Evolutionary conservation across 305 asterid species (phyloP).

Genomic region (Lippia alba): DNA sequence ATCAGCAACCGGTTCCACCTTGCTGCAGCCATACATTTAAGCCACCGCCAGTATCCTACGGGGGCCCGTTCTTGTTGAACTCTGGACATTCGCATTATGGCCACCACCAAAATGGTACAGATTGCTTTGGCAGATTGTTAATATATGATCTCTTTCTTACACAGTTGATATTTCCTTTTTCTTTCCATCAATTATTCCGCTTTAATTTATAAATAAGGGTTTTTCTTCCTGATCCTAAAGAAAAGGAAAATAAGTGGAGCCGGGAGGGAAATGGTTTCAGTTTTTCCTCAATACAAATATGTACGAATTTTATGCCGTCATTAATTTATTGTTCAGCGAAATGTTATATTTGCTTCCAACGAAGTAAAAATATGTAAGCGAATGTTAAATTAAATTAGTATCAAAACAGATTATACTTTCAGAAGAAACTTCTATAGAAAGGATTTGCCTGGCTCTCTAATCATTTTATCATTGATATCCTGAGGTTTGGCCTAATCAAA

Average conservation of each 20-base stretch:
- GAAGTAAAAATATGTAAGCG: neutral
- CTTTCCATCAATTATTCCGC: conserved; percentile 1
- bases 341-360: neutral
- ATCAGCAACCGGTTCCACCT: conserved; percentile 28
- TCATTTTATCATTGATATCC: neutral
- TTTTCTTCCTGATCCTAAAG: neutral
- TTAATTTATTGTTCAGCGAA: neutral
- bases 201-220: too few relatives aligned
- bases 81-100: conserved; percentile 32
- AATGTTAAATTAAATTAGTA: neutral
- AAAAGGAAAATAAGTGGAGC: neutral
- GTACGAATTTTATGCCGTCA: neutral
- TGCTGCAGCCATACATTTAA: conserved; percentile 33
- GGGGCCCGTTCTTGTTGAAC: conserved; percentile 30
- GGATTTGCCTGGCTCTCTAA: neutral
- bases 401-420: neutral
- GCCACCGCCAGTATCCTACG: conserved; percentile 32
- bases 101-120: conserved; percentile 26
- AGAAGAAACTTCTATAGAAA: neutral
- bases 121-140: conserved; percentile 21
- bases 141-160: neutral
- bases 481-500: too few relatives aligned
- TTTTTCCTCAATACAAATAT: neutral
- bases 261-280: neutral
- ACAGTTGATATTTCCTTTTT: conserved; percentile 5